Percentiles rank a stretch among this genome's conserved stretches.
phyloP scores from a whole-genome alignment of 2,329 filamentous ascomycete genomes.

The Aspergillus phoenicis region DNA sequence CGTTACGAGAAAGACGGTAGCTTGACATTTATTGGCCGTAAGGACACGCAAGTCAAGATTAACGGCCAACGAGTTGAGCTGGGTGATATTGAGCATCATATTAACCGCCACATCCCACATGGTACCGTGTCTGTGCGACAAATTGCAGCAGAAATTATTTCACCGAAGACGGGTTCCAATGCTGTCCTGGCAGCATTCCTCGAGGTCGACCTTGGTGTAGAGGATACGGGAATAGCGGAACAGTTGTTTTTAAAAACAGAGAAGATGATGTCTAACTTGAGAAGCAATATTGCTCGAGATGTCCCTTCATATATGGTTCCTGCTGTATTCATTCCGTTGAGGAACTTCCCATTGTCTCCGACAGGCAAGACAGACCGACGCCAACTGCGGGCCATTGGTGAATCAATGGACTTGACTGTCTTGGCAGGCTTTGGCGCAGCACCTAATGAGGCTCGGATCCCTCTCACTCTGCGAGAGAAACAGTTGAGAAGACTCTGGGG shows the following conservation, averaged over 20 bases:
- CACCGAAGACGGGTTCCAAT: background rate
- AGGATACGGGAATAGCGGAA: no score
- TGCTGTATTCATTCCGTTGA: background rate
- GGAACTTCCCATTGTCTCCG: background rate
- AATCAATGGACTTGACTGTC: background rate
- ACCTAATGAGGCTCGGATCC: background rate
- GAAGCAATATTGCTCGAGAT: background rate
- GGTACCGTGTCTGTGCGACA: background rate
- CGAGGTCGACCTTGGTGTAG: no score
- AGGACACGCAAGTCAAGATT: slow-evolving; percentile 1
- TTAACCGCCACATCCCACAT: background rate
- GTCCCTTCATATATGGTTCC: background rate
- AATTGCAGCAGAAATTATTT: background rate
- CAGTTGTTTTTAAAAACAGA: no score
- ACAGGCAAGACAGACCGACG: background rate
- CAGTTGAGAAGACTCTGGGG: background rate
- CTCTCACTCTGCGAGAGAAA: background rate
- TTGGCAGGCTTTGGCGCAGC: background rate
- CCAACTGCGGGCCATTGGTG: background rate
- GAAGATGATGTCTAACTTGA: background rate
- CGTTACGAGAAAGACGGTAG: background rate
- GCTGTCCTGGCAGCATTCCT: no score
- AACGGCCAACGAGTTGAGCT: background rate
- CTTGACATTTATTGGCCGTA: background rate
- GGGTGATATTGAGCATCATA: slow-evolving; percentile 1